A percentile compares a stretch with the other conserved stretches of the same genome.
Evolutionary conservation across 2,329 filamentous ascomycete species (phyloP).

Genomic region (Trichophyton benhamiae): DNA sequence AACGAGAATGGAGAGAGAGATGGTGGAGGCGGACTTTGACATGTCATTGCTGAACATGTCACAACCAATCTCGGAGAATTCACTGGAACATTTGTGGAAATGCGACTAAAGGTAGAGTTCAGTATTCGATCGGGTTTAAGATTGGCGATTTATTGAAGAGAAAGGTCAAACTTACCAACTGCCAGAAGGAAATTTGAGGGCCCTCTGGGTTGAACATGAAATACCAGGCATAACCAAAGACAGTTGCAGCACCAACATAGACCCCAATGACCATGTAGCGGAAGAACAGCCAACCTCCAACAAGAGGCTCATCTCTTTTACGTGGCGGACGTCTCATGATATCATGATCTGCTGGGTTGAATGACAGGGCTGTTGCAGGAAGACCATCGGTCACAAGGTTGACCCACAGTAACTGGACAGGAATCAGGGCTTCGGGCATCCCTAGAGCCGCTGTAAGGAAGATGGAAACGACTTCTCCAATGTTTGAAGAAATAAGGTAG

Average conservation of each 20-base stretch:
- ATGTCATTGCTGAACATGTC: conserved; percentile 78
- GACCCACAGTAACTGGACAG: conserved; percentile 96
- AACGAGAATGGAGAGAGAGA: conserved; percentile 81
- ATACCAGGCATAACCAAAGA: conserved; percentile 98
- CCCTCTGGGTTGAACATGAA: conserved; percentile 92
- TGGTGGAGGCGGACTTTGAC: conserved; percentile 80
- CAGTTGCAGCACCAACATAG: conserved; percentile 89
- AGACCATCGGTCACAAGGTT: conserved; percentile 97
- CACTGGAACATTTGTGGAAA: conserved; percentile 81
- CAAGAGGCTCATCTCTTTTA: conserved; percentile 83
- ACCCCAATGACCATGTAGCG: conserved; percentile 91
- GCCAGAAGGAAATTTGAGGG: conserved; percentile 80
- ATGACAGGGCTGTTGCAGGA: conserved; percentile 87
- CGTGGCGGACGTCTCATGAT: conserved; percentile 88
- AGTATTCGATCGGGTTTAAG: conserved; percentile 6
- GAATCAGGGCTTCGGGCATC: conserved; percentile 94
- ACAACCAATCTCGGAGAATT: conserved; percentile 84
- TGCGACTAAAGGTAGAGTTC: conserved; percentile 41
- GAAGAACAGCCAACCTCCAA: conserved; percentile 94
- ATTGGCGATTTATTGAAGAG: background rate
- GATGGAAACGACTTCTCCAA: conserved; percentile 97
- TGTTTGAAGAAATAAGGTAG: conserved; percentile 97
- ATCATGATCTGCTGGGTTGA: conserved; percentile 97
- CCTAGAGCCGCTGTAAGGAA: conserved; percentile 92
- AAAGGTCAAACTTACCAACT: conserved; percentile 46